Base-by-base conservation (phyloP, 2,329 filamentous ascomycete genomes). In the Tricladium varicosporioides region DNA sequence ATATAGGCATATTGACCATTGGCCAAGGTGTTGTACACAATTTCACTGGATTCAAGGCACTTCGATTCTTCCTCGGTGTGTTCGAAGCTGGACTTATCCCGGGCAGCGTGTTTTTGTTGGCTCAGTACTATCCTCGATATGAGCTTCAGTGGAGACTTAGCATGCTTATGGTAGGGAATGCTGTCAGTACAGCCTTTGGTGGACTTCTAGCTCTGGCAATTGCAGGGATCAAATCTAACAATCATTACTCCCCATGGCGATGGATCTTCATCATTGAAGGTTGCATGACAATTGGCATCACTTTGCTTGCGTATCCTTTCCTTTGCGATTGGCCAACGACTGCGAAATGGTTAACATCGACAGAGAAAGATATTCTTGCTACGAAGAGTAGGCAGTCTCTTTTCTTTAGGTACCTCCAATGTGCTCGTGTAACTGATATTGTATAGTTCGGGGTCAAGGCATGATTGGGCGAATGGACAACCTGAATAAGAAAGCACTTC, bases 1-100 rank as follows among this genome's bases (percentile, higher is more conserved):
- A 18, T 19, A n/a, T 55, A 54, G 48, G 51, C 1, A 43, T 54
- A 13, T 54, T 46, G 11, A 54, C 51, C 5, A 58, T 58, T 36
- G 44, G 52, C 2, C 44, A 54, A 44, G 52, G 52, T 11, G 45
- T 48, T 5, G 27, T 54, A 9, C 48, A 44, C 33, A 54, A 48
- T 45, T 54, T 48, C 18, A 44, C 45, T 5, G 52, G 52, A 16
- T 36, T 54, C 45, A 48, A 48, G 32, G 52, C 45, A 15, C 27
- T 58, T 22, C 54, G 57, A 19, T 73, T 79, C 32, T 67, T 80
- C 10, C 69, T 80, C 5, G 78, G 78, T 1, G 66, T 73, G 1
- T 72, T 78, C 13, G 78, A 80, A 60, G 76, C 76, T 1, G 78
- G 78, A 2, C 68, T 79, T 3, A 72, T 80, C 49, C 78, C 78